Evolutionary conservation across 2,329 filamentous ascomycete species (phyloP).

Genomic region (Tolypocladium inflatum): DNA sequence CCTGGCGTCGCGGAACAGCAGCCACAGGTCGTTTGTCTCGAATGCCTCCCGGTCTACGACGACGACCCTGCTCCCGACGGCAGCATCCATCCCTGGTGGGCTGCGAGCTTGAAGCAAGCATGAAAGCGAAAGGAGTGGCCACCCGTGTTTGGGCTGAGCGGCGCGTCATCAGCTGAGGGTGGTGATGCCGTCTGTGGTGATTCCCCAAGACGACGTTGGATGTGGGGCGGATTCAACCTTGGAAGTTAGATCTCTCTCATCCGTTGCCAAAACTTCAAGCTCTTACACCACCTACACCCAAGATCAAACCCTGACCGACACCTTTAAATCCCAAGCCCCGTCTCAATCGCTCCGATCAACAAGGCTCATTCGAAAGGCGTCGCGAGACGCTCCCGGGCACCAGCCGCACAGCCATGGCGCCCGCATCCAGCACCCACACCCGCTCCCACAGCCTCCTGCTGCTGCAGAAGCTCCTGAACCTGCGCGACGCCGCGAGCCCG

Average conservation of each 20-base stretch:
- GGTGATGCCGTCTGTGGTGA: not conserved
- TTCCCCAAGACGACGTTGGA: not conserved
- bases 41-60: too few relatives aligned
- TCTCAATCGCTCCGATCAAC: not conserved
- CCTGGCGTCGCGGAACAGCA: too few relatives aligned
- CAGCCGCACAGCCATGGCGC: slow-evolving; percentile 34
- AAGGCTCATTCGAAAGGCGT: too few relatives aligned
- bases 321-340: too few relatives aligned
- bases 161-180: not conserved
- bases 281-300: not conserved
- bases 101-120: not conserved
- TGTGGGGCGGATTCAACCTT: not conserved
- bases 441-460: slow-evolving; percentile 78
- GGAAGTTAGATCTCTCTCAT: not conserved
- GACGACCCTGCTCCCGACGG: too few relatives aligned
- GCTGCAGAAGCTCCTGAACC: slow-evolving; percentile 70
- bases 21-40: too few relatives aligned
- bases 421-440: slow-evolving; percentile 52
- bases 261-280: not conserved
- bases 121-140: not conserved
- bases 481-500: slow-evolving; percentile 72
- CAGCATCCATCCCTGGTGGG: not conserved
- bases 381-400: not conserved
- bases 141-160: not conserved
- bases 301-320: not conserved